A percentile compares a stretch with the other conserved stretches of the same genome.
These are phyloP conservation scores for Elasticomyces elasticus DNA, from an alignment of 495 filamentous ascomycete species.

Conservation along the genomic window DNA sequence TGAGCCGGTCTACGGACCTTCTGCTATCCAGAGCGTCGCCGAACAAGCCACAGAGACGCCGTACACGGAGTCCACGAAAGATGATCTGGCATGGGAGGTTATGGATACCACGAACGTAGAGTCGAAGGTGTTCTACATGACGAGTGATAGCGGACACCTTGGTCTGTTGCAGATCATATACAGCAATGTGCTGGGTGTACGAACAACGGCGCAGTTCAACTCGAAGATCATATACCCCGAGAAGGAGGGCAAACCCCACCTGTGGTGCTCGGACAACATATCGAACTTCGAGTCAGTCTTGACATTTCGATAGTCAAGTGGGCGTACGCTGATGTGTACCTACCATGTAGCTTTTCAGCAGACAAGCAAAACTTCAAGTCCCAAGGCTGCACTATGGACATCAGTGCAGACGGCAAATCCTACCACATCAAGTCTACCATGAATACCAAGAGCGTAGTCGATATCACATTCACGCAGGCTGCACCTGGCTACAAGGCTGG, in stretches of 20 bases:
- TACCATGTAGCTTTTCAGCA: conserved; percentile 58
- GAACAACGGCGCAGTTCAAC: conserved; percentile 84
- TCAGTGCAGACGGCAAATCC: conserved; percentile 70
- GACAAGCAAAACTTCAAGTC: conserved; percentile 74
- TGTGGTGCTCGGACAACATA: conserved; percentile 74
- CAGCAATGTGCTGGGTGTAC: conserved; percentile 92
- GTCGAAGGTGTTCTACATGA: conserved; percentile 92
- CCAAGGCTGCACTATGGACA: conserved; percentile 60
- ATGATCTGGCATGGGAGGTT: conserved; percentile 71
- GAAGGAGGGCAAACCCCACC: conserved; percentile 50
- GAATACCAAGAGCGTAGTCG: conserved; percentile 66
- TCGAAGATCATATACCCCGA: conserved; percentile 73
- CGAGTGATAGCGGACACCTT: conserved; percentile 63
- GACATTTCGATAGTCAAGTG: not conserved
- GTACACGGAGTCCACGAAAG: conserved; percentile 66
- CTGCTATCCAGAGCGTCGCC: conserved; percentile 75
- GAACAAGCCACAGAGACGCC: conserved; percentile 67
- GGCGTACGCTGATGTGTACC: not conserved
- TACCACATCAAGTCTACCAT: conserved; percentile 80
- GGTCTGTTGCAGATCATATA: conserved; percentile 88
- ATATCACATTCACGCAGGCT: conserved; percentile 64
- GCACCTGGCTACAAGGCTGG: conserved; percentile 80
- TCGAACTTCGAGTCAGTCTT: conserved; percentile 51
- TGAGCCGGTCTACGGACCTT: conserved; percentile 91
- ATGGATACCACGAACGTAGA: conserved; percentile 83